Conservation (phyloP, 108 stramenopile species). For the Phaeodactylum tricornutum region DNA sequence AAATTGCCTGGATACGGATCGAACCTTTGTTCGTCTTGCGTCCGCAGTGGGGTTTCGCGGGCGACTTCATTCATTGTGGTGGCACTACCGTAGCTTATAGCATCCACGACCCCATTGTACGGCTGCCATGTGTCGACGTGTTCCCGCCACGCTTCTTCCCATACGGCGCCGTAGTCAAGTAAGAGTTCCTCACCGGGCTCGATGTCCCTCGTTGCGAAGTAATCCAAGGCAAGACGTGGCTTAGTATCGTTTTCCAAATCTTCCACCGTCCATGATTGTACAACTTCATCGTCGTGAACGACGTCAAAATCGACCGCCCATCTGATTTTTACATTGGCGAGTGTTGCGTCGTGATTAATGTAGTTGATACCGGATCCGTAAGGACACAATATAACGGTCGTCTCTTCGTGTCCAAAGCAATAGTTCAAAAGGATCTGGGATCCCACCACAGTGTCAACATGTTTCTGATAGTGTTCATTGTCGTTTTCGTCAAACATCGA, state of each 20-base stretch:
- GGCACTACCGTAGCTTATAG: constrained; percentile 20
- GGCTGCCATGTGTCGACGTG: constrained; percentile 31
- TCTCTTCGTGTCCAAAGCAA: constrained; percentile 54
- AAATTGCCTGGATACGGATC: constrained; percentile 20
- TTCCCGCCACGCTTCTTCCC: constrained; percentile 37
- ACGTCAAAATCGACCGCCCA: constrained; percentile 37
- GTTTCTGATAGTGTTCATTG: constrained; percentile 16
- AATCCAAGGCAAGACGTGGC: constrained; percentile 30
- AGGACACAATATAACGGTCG: constrained; percentile 52
- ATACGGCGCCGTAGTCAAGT: constrained; percentile 51
- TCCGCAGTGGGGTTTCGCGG: constrained; percentile 13
- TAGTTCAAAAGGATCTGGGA: constrained; percentile 61
- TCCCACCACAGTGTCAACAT: constrained; percentile 14
- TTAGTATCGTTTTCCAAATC: constrained; percentile 12
- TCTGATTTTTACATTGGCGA: constrained; percentile 46
- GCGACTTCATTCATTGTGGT: constrained; percentile 17
- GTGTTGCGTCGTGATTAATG: constrained; percentile 49
- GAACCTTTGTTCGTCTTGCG: constrained; percentile 10
- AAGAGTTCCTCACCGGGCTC: constrained; percentile 49
- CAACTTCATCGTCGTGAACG: constrained; percentile 9
- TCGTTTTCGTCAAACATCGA: constrained; percentile 13
- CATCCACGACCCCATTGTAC: neutral
- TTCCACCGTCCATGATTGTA: constrained; percentile 11
- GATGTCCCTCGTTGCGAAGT: constrained; percentile 43
- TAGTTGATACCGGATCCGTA: constrained; percentile 42